A percentile compares a stretch with the other conserved stretches of the same genome.
phyloP scores from a whole-genome alignment of 352 stramenopile species.

The Globisporangium radiosum region DNA sequence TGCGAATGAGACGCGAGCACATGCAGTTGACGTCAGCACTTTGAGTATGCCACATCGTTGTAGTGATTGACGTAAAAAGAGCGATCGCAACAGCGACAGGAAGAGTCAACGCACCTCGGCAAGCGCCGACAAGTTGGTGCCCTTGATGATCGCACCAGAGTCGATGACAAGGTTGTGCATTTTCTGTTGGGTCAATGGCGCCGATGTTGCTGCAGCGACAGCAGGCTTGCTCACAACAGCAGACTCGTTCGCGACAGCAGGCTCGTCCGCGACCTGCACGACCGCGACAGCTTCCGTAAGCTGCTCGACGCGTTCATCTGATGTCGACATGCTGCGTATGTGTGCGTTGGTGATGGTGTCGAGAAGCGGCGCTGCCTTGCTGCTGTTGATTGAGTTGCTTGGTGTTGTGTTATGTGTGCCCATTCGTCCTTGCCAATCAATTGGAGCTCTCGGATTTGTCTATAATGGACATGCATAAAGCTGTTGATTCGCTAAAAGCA shows the following conservation, averaged over 20 bases:
- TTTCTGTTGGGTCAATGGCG: conserved; percentile 40
- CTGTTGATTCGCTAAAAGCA: no score
- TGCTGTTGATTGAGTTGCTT: no score
- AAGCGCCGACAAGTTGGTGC: conserved; percentile 63
- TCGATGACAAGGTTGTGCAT: conserved; percentile 77
- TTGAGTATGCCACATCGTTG: no score
- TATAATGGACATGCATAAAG: no score
- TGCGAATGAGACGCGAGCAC: neutral
- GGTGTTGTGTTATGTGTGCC: no score
- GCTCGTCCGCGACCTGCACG: neutral
- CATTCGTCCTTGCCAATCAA: no score
- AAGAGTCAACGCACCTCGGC: conserved; percentile 44
- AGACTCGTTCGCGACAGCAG: neutral
- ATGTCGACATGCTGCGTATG: neutral
- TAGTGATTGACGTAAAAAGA: neutral
- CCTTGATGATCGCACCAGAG: conserved; percentile 86
- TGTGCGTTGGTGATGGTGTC: no score
- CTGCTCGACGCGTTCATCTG: conserved; percentile 6
- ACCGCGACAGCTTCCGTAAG: conserved; percentile 7
- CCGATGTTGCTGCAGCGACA: neutral
- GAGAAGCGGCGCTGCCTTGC: no score
- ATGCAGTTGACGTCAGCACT: neutral
- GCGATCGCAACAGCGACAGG: conserved; percentile 2
- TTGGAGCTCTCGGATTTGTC: no score
- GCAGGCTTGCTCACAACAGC: neutral